Percentiles rank a stretch among this genome's conserved stretches.
These are phyloP conservation scores for Neonectria faginata DNA, from an alignment of 2,329 filamentous ascomycete genomes.

Conservation along the genomic window DNA sequence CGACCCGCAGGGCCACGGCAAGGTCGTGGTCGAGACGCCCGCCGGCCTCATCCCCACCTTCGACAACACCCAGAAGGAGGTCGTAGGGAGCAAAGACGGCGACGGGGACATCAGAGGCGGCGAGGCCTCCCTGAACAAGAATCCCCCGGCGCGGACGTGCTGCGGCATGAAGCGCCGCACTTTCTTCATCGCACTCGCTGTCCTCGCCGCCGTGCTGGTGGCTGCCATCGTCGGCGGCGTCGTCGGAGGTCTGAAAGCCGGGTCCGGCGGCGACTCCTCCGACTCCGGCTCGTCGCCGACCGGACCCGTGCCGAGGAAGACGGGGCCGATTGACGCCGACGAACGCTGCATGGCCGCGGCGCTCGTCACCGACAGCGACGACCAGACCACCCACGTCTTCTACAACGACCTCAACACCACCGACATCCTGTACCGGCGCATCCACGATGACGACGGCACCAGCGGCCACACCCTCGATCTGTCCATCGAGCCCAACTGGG, in stretches of 20 bases:
- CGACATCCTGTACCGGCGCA: conserved; percentile 31
- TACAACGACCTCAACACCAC: conserved; percentile 38
- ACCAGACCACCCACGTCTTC: conserved; percentile 35
- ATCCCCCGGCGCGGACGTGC: conserved; percentile 10
- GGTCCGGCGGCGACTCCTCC: neutral
- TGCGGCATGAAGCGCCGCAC: conserved; percentile 35
- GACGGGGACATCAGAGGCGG: conserved; percentile 21
- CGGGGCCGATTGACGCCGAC: conserved; percentile 33
- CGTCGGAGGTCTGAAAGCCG: conserved; percentile 30
- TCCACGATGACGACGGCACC: conserved; percentile 25
- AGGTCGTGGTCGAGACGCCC: conserved; percentile 19
- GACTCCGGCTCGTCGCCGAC: neutral
- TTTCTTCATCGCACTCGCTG: conserved; percentile 33
- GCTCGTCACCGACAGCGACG: conserved; percentile 23
- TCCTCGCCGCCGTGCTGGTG: conserved; percentile 30
- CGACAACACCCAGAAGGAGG: conserved; percentile 25
- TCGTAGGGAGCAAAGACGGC: conserved; percentile 13
- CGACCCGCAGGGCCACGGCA: conserved; percentile 28
- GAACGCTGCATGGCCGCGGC: conserved; percentile 30
- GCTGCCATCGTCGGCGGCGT: conserved; percentile 35
- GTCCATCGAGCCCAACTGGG: conserved; percentile 35
- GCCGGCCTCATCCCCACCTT: conserved; percentile 33
- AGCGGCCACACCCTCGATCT: conserved; percentile 29
- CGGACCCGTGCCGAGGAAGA: conserved; percentile 23
- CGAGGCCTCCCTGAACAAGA: neutral